Evolutionary conservation across 345 rosid species (phyloP), one percentile per base, ranked within the genome.

Genomic region (Viola odorata): DNA sequence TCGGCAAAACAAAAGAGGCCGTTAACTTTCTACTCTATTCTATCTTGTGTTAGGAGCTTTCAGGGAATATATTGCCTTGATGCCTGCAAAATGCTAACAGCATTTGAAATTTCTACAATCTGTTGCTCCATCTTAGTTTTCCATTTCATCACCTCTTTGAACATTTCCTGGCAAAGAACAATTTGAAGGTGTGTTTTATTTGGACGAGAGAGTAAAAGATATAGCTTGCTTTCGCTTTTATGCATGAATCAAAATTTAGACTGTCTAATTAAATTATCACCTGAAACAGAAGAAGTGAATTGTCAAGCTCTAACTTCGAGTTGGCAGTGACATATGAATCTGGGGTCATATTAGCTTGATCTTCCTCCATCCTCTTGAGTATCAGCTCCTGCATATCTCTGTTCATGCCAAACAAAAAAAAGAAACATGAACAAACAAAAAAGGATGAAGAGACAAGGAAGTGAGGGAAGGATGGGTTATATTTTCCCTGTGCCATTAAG

Each of bases 111-210:
- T 69, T 87, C 91, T 47, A 66, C 66, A 69, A 92, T 74, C 81
- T 82, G 98, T 69, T 85, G 81, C 72, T 89, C 96, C 56, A 81
- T 76, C 76, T 87, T 85, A 17, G 70, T 83, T 75, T 83, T 92
- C 98, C 98, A 89, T 40, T 83, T 78, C 64, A 74, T 61, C 67
- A 82, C 63, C 72, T 92, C 96, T 73, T 88, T 85, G 56, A 73
- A 68, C 74, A 74, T 82, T 74, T 85, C 92, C 96, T 89, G 82
- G 45, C 45, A 75, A 65, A 55, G 48, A 40, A 37, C 45, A 52
- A 10, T 49, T 53, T n/a, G 45, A 13, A 57, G 17, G 6, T 12
- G 56, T 15, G 37, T 2, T 64, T 50, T 16, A n/a, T 56, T 41
- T 14, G 59, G 58, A 7, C 14, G 45, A 45, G 16, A 6, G 9